A percentile compares a stretch with the other conserved stretches of the same genome.
Evolutionary conservation across 371 early-diverging fungal species (phyloP).

Genomic region (Entomophthora muscae): DNA sequence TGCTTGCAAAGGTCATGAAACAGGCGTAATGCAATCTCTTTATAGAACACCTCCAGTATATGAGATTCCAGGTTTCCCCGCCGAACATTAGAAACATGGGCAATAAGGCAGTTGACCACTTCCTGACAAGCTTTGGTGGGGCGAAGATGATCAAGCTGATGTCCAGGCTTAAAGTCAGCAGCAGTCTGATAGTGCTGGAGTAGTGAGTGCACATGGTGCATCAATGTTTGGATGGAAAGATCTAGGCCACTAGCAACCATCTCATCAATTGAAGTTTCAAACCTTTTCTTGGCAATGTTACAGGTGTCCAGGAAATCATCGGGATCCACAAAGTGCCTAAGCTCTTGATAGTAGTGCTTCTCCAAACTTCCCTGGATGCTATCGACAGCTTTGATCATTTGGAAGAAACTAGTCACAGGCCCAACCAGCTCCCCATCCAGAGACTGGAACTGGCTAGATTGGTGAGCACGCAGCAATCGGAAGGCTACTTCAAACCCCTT

Average conservation of each 20-base stretch:
- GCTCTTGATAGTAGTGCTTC: not conserved
- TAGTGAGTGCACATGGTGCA: conserved; percentile 59
- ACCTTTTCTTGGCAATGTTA: conserved; percentile 64
- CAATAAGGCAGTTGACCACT: conserved; percentile 55
- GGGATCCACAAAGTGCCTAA: conserved; percentile 42
- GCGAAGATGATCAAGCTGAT: conserved; percentile 25
- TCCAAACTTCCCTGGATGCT: not conserved
- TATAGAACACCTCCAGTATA: conserved; percentile 76
- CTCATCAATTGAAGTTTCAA: conserved; percentile 68
- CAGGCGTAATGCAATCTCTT: conserved; percentile 69
- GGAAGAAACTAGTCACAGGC: not conserved
- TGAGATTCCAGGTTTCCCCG: conserved; percentile 59
- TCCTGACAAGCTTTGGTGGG: conserved; percentile 49
- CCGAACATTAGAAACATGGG: conserved; percentile 47
- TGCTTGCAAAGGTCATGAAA: conserved; percentile 65
- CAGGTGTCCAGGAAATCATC: conserved; percentile 65
- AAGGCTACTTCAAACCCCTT: not conserved
- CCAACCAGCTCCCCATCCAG: not conserved
- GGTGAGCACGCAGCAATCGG: not conserved
- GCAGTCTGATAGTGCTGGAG: conserved; percentile 35
- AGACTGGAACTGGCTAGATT: not conserved
- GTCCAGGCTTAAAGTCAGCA: conserved; percentile 45
- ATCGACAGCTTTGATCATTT: not conserved
- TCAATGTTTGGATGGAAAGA: conserved; percentile 53
- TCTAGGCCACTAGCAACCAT: conserved; percentile 79